phyloP scores from a whole-genome alignment of 768 basidiomycete species.

The Postia placenta region DNA sequence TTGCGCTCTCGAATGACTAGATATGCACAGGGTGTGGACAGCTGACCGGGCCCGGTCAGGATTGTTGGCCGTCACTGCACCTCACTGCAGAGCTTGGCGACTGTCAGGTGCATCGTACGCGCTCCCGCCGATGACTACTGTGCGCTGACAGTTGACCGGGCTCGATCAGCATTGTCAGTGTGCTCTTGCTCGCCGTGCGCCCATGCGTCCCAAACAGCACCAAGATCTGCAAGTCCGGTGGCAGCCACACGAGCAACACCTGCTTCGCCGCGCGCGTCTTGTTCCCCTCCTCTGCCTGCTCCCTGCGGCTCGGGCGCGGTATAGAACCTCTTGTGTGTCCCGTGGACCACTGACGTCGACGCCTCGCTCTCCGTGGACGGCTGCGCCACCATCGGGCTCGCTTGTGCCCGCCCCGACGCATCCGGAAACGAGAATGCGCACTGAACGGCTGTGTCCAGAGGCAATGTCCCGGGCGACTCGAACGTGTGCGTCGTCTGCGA shows the following conservation, averaged over 20 bases:
- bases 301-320: constrained; percentile 43
- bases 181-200: constrained; percentile 12
- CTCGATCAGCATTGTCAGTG: too few species aligned
- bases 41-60: too few species aligned
- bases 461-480: constrained; percentile 13
- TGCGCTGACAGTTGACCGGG: too few species aligned
- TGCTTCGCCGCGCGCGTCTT: constrained; percentile 80
- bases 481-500: constrained; percentile 6
- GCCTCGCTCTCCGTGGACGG: constrained; percentile 16
- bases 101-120: too few species aligned
- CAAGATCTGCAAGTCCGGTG: constrained; percentile 42
- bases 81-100: too few species aligned
- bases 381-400: constrained; percentile 13
- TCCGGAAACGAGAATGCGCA: constrained; percentile 9
- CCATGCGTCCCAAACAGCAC: constrained; percentile 21
- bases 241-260: constrained; percentile 74
- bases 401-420: constrained; percentile 6
- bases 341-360: constrained; percentile 8
- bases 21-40: too few species aligned
- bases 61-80: too few species aligned
- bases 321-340: constrained; percentile 40
- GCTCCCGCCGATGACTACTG: too few species aligned
- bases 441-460: constrained; percentile 2
- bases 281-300: constrained; percentile 84
- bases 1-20: too few species aligned